Conservation (phyloP, 805 yeast species). For the Saccharomycopsis sp. region DNA sequence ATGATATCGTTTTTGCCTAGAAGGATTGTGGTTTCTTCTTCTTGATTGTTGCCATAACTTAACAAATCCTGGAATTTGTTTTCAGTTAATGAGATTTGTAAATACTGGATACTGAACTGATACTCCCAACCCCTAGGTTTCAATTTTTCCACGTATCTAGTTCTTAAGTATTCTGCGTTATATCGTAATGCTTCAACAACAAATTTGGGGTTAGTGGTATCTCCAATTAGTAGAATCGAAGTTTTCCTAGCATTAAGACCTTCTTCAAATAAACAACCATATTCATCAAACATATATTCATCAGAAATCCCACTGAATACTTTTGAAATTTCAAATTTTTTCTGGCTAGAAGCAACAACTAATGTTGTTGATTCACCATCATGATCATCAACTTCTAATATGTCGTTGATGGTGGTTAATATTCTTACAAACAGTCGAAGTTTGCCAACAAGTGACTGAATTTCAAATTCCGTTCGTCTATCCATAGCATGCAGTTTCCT, state of each 20-base stretch:
- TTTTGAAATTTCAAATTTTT: slow-evolving; percentile 2
- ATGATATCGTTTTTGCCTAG: slow-evolving; percentile 11
- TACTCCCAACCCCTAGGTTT: slow-evolving; percentile 12
- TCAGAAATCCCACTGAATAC: not conserved
- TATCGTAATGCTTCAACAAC: not conserved
- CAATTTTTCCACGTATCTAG: slow-evolving; percentile 1
- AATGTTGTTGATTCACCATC: not conserved
- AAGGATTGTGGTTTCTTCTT: slow-evolving; percentile 1
- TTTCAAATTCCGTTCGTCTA: slow-evolving; percentile 9
- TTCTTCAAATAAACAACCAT: slow-evolving; percentile 8
- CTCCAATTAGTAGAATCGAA: slow-evolving; percentile 8
- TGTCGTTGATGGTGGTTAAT: not conserved
- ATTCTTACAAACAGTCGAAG: slow-evolving; percentile 7
- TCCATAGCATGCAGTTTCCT: not conserved
- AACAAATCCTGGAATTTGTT: slow-evolving; percentile 6
- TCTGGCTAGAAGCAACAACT: not conserved
- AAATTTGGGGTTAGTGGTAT: not conserved
- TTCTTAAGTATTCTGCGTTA: not conserved
- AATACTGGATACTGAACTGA: slow-evolving; percentile 10
- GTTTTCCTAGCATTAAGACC: slow-evolving; percentile 6
- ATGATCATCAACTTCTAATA: no score
- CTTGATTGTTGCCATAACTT: not conserved
- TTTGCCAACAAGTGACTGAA: slow-evolving; percentile 9
- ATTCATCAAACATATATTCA: slow-evolving; percentile 8
- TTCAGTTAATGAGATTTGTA: slow-evolving; percentile 3